Conservation (phyloP, 352 stramenopile genomes). For the Phytopythium chamaehyphon region DNA sequence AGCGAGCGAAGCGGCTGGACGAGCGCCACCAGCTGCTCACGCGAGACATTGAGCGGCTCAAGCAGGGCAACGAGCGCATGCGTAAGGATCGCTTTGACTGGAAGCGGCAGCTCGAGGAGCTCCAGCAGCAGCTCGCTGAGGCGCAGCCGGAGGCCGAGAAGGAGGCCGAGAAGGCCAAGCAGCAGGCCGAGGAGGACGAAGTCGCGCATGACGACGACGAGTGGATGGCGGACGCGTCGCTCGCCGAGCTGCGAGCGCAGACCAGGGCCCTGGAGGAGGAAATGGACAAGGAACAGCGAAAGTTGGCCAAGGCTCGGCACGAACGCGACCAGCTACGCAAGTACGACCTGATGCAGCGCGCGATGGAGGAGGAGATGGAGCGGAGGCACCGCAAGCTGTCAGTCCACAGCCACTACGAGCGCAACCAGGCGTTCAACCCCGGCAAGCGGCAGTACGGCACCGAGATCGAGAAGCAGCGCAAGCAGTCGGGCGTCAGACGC, state of each 20-base stretch:
- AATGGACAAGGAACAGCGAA: slow-evolving; percentile 45
- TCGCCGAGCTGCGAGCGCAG: slow-evolving; percentile 26
- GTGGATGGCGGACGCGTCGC: slow-evolving; percentile 39
- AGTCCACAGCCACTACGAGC: slow-evolving; percentile 4
- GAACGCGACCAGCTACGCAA: slow-evolving; percentile 54
- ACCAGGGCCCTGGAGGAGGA: slow-evolving; percentile 47
- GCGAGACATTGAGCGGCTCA: slow-evolving; percentile 49
- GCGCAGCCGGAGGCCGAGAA: slow-evolving; percentile 26
- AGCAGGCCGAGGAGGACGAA: background rate
- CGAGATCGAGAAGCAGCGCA: no score
- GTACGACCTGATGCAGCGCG: slow-evolving; percentile 13
- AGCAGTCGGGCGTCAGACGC: no score
- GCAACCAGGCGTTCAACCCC: no score
- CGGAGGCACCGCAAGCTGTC: slow-evolving; percentile 13
- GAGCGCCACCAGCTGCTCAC: slow-evolving; percentile 40
- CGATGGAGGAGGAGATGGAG: slow-evolving; percentile 17
- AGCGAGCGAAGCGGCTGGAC: slow-evolving; percentile 37
- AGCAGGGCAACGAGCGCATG: slow-evolving; percentile 45
- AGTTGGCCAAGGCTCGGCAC: slow-evolving; percentile 33
- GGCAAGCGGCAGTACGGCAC: no score
- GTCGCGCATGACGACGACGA: slow-evolving; percentile 22
- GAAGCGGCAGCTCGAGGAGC: slow-evolving; percentile 36
- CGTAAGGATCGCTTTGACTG: slow-evolving; percentile 39
- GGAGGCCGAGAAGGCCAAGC: background rate
- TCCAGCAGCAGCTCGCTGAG: slow-evolving; percentile 28